phyloP scores from a whole-genome alignment of 441 rosid species.

The Biscutella laevigata region DNA sequence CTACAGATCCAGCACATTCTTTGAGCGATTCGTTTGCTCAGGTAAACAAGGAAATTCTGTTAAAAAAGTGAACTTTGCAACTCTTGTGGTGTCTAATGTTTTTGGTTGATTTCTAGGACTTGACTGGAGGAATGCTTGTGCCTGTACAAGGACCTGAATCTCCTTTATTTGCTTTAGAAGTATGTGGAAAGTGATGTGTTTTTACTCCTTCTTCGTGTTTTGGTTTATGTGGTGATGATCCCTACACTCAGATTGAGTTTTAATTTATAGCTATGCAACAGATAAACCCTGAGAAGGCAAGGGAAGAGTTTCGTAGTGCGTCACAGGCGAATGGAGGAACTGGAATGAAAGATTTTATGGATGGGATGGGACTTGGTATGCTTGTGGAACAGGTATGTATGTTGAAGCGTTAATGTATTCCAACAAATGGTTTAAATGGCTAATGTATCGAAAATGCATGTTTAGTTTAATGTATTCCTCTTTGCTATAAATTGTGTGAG shows the following conservation, averaged over 20 bases:
- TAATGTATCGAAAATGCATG: not conserved
- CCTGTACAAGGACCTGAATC: conserved; percentile 83
- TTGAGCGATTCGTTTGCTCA: conserved; percentile 91
- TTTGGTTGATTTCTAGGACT: conserved; percentile 37
- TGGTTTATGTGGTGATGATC: conserved; percentile 6
- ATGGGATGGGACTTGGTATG: conserved; percentile 96
- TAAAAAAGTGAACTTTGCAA: not conserved
- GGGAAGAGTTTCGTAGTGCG: conserved; percentile 74
- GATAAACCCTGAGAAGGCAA: conserved; percentile 85
- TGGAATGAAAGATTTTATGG: conserved; percentile 84
- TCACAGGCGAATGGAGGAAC: conserved; percentile 61
- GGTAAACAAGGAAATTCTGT: conserved; percentile 28
- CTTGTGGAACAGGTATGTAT: conserved; percentile 68
- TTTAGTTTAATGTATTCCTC: not conserved
- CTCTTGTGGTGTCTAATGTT: not conserved
- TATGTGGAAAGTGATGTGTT: conserved; percentile 29
- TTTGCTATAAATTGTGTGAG: not conserved
- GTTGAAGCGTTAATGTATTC: not conserved
- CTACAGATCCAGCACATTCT: conserved; percentile 96
- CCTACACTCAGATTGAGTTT: conserved; percentile 22
- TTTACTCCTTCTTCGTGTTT: no score
- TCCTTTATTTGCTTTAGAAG: conserved; percentile 87
- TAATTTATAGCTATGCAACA: conserved; percentile 32
- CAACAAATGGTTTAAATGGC: not conserved
- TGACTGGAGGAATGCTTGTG: conserved; percentile 70